A percentile compares a stretch with the other conserved stretches of the same genome.
Evolutionary conservation across 345 rosid genomes (phyloP).

Genomic region (rapeseed (Brassica napus)): Da-Ae NC_063440.1:10349001-10349500

Average conservation of each 20-base stretch:
- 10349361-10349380: slow-evolving; percentile 12
- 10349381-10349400: slow-evolving; percentile 36
- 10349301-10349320: too few species aligned
- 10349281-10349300: slow-evolving; percentile 12
- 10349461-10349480: slow-evolving; percentile 13
- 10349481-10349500: not conserved
- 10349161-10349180: slow-evolving; percentile 28
- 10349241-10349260: slow-evolving; percentile 12
- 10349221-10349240: not conserved
- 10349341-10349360: not conserved
- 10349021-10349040: slow-evolving; percentile 19
- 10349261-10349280: slow-evolving; percentile 6
- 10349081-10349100: slow-evolving; percentile 34
- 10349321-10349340: too few species aligned
- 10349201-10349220: slow-evolving; percentile 6
- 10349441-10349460: slow-evolving; percentile 7
- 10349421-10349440: slow-evolving; percentile 27
- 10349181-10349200: slow-evolving; percentile 2
- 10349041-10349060: slow-evolving; percentile 17
- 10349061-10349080: slow-evolving; percentile 20
- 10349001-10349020: slow-evolving; percentile 53
- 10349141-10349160: slow-evolving; percentile 15
- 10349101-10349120: slow-evolving; percentile 31
- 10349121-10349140: slow-evolving; percentile 4
- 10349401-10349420: slow-evolving; percentile 4